Percentiles rank a stretch among this genome's conserved stretches.
Conservation (phyloP, 495 filamentous ascomycete genomes). For the Hyphodiscus hymeniophilus region DNA sequence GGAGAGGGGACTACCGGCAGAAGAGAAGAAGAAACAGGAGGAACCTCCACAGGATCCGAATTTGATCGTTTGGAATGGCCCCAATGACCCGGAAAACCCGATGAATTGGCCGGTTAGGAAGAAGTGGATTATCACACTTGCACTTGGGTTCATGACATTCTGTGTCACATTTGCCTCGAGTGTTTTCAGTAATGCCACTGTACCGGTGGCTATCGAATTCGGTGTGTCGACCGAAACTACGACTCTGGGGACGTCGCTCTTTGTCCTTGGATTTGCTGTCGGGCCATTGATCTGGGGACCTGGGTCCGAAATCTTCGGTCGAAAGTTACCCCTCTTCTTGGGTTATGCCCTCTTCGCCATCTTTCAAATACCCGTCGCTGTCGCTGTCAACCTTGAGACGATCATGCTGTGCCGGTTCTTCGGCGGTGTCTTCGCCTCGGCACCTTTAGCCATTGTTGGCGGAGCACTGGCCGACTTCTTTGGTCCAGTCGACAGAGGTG, state of each 20-base stretch:
- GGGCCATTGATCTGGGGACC: slow-evolving; percentile 20
- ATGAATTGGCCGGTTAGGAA: slow-evolving; percentile 58
- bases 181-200: slow-evolving; percentile 18
- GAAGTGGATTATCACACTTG: slow-evolving; percentile 47
- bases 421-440: slow-evolving; percentile 55
- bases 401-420: slow-evolving; percentile 58
- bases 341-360: slow-evolving; percentile 51
- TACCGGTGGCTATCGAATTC: slow-evolving; percentile 10
- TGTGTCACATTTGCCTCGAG: slow-evolving; percentile 25
- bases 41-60: slow-evolving; percentile 18
- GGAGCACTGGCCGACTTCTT: slow-evolving; percentile 71
- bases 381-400: slow-evolving; percentile 51
- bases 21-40: slow-evolving; percentile 4
- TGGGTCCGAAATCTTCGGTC: slow-evolving; percentile 29
- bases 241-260: slow-evolving; percentile 23
- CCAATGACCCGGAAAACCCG: slow-evolving; percentile 57
- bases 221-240: slow-evolving; percentile 15
- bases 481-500: slow-evolving; percentile 67
- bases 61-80: slow-evolving; percentile 58
- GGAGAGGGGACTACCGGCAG: slow-evolving; percentile 8
- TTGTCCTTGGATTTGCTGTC: slow-evolving; percentile 26
- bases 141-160: slow-evolving; percentile 52
- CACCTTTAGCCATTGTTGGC: slow-evolving; percentile 57
- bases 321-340: slow-evolving; percentile 46
- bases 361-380: slow-evolving; percentile 54